Conservation (phyloP, 768 basidiomycete genomes). For the Leccinum rimulosum region DNA sequence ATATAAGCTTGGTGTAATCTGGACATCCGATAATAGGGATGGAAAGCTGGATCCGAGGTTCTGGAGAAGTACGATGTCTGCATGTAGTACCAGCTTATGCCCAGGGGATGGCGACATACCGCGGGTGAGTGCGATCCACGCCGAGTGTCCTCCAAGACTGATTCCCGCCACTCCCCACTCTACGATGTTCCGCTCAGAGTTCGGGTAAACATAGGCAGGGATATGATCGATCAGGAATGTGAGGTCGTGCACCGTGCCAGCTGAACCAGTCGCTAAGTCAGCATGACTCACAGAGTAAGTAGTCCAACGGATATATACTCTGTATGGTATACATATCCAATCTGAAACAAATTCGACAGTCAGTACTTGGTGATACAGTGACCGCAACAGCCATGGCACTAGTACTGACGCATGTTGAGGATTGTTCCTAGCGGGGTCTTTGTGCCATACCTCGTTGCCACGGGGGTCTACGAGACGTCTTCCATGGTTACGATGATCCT, state of each 20-base stretch:
- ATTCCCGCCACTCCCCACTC: constrained; percentile 75
- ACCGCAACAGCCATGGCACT: no score
- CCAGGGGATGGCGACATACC: constrained; percentile 27
- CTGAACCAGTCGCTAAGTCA: constrained; percentile 14
- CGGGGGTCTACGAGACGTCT: constrained; percentile 22
- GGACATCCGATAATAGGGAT: constrained; percentile 70
- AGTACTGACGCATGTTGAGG: constrained; percentile 32
- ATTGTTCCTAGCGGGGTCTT: constrained; percentile 22
- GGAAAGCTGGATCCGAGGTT: constrained; percentile 44
- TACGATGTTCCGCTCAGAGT: constrained; percentile 54
- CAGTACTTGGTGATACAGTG: not conserved
- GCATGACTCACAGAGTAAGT: not conserved
- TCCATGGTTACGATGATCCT: constrained; percentile 36
- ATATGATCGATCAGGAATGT: constrained; percentile 82
- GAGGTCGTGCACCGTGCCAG: constrained; percentile 72
- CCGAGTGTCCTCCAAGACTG: constrained; percentile 82
- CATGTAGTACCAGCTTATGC: not conserved
- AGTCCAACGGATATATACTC: constrained; percentile 15
- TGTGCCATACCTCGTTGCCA: constrained; percentile 27
- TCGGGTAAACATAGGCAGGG: constrained; percentile 69
- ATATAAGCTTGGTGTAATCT: constrained; percentile 58
- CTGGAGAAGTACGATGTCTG: constrained; percentile 25
- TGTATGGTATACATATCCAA: constrained; percentile 34
- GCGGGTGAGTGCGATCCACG: constrained; percentile 66
- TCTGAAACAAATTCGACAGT: constrained; percentile 12